phyloP scores from a whole-genome alignment of 2,329 filamentous ascomycete species.

The Ophiocordyceps camponoti-saundersi region DNA sequence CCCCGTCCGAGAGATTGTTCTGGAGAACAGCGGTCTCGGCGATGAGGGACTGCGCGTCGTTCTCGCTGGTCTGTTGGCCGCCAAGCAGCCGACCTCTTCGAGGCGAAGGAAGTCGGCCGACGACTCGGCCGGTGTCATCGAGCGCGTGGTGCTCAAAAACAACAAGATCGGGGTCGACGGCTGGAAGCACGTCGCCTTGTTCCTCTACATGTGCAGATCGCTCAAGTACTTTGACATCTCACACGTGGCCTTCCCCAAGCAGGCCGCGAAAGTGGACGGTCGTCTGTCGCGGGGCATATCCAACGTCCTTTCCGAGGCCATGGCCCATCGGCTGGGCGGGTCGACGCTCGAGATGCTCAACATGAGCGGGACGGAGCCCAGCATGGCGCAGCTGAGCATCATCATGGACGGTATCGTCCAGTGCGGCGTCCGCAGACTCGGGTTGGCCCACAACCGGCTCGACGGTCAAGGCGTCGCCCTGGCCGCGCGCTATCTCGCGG shows the following conservation, averaged over 20 bases:
- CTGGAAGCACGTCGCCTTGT: slow-evolving; percentile 82
- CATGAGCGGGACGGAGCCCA: slow-evolving; percentile 62
- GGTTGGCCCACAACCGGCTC: slow-evolving; percentile 69
- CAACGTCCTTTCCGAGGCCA: slow-evolving; percentile 56
- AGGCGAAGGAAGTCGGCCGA: slow-evolving; percentile 30
- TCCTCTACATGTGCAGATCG: slow-evolving; percentile 77
- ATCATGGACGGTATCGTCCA: slow-evolving; percentile 72
- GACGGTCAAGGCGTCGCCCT: slow-evolving; percentile 58
- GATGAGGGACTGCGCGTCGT: slow-evolving; percentile 80
- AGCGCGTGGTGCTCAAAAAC: slow-evolving; percentile 77
- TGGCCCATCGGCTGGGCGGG: slow-evolving; percentile 62
- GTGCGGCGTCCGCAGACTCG: slow-evolving; percentile 61
- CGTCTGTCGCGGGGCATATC: slow-evolving; percentile 18
- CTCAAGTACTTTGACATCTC: slow-evolving; percentile 78
- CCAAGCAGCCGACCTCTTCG: slow-evolving; percentile 43
- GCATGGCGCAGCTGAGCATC: slow-evolving; percentile 50
- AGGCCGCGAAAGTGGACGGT: slow-evolving; percentile 11
- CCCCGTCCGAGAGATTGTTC: slow-evolving; percentile 67
- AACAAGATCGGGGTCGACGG: slow-evolving; percentile 79
- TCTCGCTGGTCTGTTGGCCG: slow-evolving; percentile 68
- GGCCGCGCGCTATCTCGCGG: slow-evolving; percentile 58
- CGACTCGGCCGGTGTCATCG: slow-evolving; percentile 55
- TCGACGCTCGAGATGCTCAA: slow-evolving; percentile 66
- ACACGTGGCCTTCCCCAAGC: slow-evolving; percentile 57
- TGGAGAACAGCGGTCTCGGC: slow-evolving; percentile 75